Conservation (phyloP, 192 early-diverging fungal species). For the Gryganskiella cystojenkinii region DNA sequence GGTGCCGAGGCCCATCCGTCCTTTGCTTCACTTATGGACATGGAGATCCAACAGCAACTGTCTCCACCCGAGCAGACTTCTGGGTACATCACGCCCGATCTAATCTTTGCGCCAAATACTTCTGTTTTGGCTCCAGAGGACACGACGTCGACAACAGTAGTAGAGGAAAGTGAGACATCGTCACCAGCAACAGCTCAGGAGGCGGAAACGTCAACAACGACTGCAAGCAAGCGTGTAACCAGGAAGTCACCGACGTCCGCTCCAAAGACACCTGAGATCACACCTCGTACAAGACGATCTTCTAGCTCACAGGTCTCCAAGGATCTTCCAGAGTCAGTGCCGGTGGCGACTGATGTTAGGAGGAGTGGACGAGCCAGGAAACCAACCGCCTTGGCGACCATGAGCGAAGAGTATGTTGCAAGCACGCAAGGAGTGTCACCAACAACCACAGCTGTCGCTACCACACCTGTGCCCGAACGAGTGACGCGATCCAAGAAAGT, state of each 20-base stretch:
- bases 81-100: conserved; percentile 32
- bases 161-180: conserved; percentile 6
- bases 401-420: conserved; percentile 3
- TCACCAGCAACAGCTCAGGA: conserved; percentile 1
- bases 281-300: too few species aligned
- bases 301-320: too few species aligned
- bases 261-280: neutral
- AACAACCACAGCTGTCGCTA: neutral
- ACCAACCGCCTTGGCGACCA: neutral
- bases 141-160: neutral
- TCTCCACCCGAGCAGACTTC: neutral
- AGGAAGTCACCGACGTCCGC: too few species aligned
- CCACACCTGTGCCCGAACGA: conserved; percentile 16
- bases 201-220: neutral
- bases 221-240: too few species aligned
- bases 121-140: neutral
- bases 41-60: conserved; percentile 26
- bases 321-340: too few species aligned
- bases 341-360: conserved; percentile 10
- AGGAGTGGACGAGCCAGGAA: neutral
- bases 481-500: conserved; percentile 59
- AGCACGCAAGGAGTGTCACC: neutral
- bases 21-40: conserved; percentile 42
- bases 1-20: neutral
- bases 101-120: conserved; percentile 24